phyloP scores from a whole-genome alignment of 441 rosid genomes.

The Hypseocharis bilobata region DNA sequence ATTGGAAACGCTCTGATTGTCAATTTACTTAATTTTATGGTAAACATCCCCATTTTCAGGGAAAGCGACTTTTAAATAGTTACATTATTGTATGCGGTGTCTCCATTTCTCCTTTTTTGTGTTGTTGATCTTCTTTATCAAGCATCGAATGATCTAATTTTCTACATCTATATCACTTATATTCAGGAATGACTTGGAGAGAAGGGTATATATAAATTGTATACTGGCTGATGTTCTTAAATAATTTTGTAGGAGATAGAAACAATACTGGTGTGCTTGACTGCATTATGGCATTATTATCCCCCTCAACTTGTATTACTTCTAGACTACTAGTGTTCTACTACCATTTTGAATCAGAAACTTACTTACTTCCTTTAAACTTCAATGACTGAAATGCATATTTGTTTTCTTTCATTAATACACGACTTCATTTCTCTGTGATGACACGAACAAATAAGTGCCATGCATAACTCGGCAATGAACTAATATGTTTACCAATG shows the following conservation, averaged over 20 bases:
- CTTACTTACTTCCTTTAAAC: neutral
- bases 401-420: no score
- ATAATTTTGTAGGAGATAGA: neutral
- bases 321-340: neutral
- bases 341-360: neutral
- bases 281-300: neutral
- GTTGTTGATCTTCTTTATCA: neutral
- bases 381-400: no score
- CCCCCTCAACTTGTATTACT: neutral
- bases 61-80: neutral
- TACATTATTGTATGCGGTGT: neutral
- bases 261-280: neutral
- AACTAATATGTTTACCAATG: conserved; percentile 40
- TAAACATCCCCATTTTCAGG: neutral
- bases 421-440: neutral
- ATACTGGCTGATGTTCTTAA: neutral
- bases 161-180: no score
- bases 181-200: no score
- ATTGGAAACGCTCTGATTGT: neutral
- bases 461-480: neutral
- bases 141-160: neutral
- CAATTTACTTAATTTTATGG: neutral
- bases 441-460: neutral
- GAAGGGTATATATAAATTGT: neutral
- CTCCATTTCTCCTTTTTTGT: neutral